A percentile compares a stretch with the other conserved stretches of the same genome.
These are phyloP conservation scores for Venturia asperata DNA, from an alignment of 2,329 filamentous ascomycete genomes.

Conservation along the genomic window DNA sequence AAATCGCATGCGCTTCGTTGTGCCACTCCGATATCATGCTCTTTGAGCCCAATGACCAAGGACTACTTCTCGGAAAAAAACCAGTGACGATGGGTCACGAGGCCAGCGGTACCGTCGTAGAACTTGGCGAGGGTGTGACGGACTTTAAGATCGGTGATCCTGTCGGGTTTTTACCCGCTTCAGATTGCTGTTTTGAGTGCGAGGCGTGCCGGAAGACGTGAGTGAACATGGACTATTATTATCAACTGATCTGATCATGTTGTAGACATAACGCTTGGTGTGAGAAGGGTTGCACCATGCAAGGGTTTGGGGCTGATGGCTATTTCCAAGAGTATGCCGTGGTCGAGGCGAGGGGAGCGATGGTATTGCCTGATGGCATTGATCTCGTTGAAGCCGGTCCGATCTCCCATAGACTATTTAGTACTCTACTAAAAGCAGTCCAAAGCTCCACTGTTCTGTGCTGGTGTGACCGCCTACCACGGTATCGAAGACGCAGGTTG, in stretches of 20 bases:
- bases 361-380: conserved; percentile 34
- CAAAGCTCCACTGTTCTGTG: conserved; percentile 41
- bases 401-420: conserved; percentile 19
- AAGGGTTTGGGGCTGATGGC: conserved; percentile 32
- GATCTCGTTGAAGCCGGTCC: conserved; percentile 34
- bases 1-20: conserved; percentile 34
- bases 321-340: conserved; percentile 44
- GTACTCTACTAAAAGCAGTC: background rate
- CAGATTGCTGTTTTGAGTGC: conserved; percentile 31
- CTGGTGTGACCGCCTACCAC: conserved; percentile 40
- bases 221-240: background rate
- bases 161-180: conserved; percentile 30
- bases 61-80: conserved; percentile 26
- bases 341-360: conserved; percentile 41
- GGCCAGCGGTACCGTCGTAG: conserved; percentile 28
- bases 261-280: conserved; percentile 18
- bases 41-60: conserved; percentile 32
- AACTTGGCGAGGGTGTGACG: conserved; percentile 22
- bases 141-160: conserved; percentile 29
- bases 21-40: conserved; percentile 37
- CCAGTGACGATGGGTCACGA: conserved; percentile 32
- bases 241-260: conserved; percentile 22
- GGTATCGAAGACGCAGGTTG: conserved; percentile 30
- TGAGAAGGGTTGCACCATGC: conserved; percentile 17
- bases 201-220: conserved; percentile 25